Base-by-base conservation (phyloP, 257 asterid species). In the Solanum gandarillasii region DNA sequence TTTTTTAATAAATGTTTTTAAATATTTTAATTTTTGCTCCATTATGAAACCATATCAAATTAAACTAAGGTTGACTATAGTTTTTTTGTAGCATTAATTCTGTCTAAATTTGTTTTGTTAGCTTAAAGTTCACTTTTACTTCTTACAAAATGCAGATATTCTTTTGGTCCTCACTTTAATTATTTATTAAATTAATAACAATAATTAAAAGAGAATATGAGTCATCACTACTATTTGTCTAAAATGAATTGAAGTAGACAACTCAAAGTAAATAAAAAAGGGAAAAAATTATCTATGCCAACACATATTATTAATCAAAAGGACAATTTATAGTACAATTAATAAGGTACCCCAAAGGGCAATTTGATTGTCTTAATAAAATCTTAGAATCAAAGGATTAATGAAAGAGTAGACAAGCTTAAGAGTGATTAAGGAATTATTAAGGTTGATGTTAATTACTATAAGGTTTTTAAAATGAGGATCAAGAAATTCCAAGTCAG, bases 51-150 rank as follows among this genome's bases (percentile, higher is more conserved):
- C 43, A 38, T 27, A 39, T 65, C 29, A 85, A 36, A 85, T 39
- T n/a, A 85, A 65, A 27, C 35, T n/a, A 35, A 35, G 23, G 43
- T 85, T 85, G 87, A 85, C 87, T 39, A 68, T 85, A 67, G 41
- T 60, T 46, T 85, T 12, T 62, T 67, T 5, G 38, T 16, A 34
- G 31, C 58, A 38, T 36, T 62, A 14, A 84, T 84, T 35, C 27
- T 60, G 25, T 62, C 87, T 84, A n/a, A 41, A 67, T 73, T 83
- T 68, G 29, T 83, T 87, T 39, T 48, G 89, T 38, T 87, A 73
- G 18, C 90, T 88, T 88, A 84, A 84, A 43, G 46, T 88, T 62
- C 25, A 84, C 88, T 84, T 84, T 84, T 72, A 39, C 89, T 88
- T 67, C 87, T 48, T 32, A 46, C 14, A 86, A 41, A 65, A 62